Evolutionary conservation across 306 rosid species (phyloP), one percentile per base, ranked within the genome.

Genomic region (Acacia acuminata): DNA sequence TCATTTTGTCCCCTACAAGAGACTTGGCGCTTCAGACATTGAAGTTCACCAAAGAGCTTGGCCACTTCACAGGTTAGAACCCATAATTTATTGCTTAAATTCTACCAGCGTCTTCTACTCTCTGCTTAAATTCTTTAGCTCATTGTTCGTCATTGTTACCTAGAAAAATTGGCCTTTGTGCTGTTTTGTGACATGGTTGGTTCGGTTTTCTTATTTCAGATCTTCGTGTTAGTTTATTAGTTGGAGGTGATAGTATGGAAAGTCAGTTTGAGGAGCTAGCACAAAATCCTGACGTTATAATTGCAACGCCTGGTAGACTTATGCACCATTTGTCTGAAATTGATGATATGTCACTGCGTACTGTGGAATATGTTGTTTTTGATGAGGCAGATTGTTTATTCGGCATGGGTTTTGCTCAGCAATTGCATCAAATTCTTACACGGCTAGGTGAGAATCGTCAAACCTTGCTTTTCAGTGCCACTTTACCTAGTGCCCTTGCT

Each of bases 191-290:
- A 20, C 67, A 68, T 40, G 71, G 45, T 47, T 43, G 4, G 10
- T 43, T 75, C 7, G 0, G 22, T 19, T 53, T 32, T 67, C 73
- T 76, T 38, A 2, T n/a, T 79, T 61, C 88, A 94, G 99, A 95
- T 82, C 90, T 95, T 84, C 93, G 92, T 42, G 84, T 88, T 45
- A 93, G 99, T 91, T 88, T 93, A 86, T 84, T 95, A 74, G 99
- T 95, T 63, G 99, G 99, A 5, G 99, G 99, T 32, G 98, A 95
- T 73, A 95, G 99, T 47, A 95, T 95, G 99, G 96, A 95, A 82
- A 83, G 79, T 66, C 99, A 93, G 78, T 93, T 95, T 81, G 97
- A 93, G 86, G 98, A 95, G 75, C 84, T 95, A 68, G 83, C 98
- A 10, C 97, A 90, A 79, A 89, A 83, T 81, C 99, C 98, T 2